These are phyloP conservation scores for Rhizophagus sp. DNA, from an alignment of 192 early-diverging fungal genomes.

Conservation along the genomic window DNA sequence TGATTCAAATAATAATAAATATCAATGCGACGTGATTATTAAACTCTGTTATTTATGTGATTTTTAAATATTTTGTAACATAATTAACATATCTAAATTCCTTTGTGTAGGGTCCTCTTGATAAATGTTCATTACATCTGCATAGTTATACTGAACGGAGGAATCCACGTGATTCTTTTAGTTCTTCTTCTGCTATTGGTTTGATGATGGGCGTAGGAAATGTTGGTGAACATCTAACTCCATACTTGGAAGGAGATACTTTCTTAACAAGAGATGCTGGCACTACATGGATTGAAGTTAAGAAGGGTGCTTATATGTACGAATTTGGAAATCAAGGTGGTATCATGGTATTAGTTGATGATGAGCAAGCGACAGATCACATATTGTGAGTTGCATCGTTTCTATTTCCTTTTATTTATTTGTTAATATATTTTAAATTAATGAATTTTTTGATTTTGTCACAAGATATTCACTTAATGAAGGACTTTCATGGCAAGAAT, in stretches of 20 bases:
- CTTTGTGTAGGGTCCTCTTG: conserved; percentile 15
- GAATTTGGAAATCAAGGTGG: conserved; percentile 95
- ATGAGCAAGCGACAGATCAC: conserved; percentile 60
- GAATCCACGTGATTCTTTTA: conserved; percentile 77
- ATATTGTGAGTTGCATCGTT: conserved; percentile 33
- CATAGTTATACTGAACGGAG: conserved; percentile 88
- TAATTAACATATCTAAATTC: background rate
- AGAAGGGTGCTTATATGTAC: conserved; percentile 85
- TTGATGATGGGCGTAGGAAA: conserved; percentile 92
- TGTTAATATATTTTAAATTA: background rate
- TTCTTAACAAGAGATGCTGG: conserved; percentile 92
- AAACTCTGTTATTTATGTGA: background rate
- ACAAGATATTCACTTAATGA: conserved; percentile 59
- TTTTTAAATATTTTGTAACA: background rate
- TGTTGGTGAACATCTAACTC: conserved; percentile 69
- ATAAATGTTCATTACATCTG: conserved; percentile 70
- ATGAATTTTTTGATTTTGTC: background rate
- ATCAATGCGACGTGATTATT: background rate
- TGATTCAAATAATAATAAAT: background rate
- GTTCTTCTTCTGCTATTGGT: conserved; percentile 77
- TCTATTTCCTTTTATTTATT: background rate
- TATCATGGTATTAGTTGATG: conserved; percentile 84
- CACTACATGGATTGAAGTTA: conserved; percentile 76
- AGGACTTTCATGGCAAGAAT: conserved; percentile 67
- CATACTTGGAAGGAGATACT: conserved; percentile 73